Evolutionary conservation across 805 yeast genomes (phyloP).

Genomic region (Kurtzmaniella cleridarum): DNA sequence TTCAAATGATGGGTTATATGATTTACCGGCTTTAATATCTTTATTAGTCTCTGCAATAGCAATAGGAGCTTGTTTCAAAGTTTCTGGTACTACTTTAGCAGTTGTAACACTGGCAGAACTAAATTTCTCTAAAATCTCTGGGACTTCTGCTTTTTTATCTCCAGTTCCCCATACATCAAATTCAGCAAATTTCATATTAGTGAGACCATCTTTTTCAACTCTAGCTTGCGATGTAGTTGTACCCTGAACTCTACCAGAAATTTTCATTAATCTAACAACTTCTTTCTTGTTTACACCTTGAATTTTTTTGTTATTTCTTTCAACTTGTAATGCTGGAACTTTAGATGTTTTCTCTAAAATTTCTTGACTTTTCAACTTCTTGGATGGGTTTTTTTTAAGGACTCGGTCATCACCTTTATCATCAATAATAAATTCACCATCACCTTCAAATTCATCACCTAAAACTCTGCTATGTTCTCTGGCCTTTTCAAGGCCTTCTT

Average conservation of each 20-base stretch:
- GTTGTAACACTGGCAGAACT: conserved; percentile 28
- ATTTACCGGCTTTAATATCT: conserved; percentile 79
- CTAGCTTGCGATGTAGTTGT: conserved; percentile 46
- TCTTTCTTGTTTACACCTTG: conserved; percentile 65
- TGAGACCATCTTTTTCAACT: conserved; percentile 60
- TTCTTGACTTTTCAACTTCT: conserved; percentile 54
- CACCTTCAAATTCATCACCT: conserved; percentile 42
- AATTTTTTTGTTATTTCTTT: conserved; percentile 35
- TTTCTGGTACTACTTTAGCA: conserved; percentile 50
- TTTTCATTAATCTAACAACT: conserved; percentile 58
- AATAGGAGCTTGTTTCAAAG: conserved; percentile 50
- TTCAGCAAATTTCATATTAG: conserved; percentile 33
- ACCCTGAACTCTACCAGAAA: conserved; percentile 69
- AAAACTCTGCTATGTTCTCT: conserved; percentile 55
- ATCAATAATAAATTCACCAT: conserved; percentile 54
- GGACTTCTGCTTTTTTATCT: conserved; percentile 12
- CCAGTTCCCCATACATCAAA: conserved; percentile 69
- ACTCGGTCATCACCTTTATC: conserved; percentile 26
- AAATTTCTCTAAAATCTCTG: conserved; percentile 11
- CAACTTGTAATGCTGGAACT: conserved; percentile 53
- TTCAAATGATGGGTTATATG: conserved; percentile 84
- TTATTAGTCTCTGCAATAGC: conserved; percentile 36
- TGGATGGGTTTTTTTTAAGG: conserved; percentile 27
- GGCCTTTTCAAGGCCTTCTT: conserved; percentile 59
- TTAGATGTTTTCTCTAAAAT: conserved; percentile 72